These are phyloP conservation scores for Glaciozyma martinii DNA, from an alignment of 768 basidiomycete genomes.

Conservation along the genomic window DNA sequence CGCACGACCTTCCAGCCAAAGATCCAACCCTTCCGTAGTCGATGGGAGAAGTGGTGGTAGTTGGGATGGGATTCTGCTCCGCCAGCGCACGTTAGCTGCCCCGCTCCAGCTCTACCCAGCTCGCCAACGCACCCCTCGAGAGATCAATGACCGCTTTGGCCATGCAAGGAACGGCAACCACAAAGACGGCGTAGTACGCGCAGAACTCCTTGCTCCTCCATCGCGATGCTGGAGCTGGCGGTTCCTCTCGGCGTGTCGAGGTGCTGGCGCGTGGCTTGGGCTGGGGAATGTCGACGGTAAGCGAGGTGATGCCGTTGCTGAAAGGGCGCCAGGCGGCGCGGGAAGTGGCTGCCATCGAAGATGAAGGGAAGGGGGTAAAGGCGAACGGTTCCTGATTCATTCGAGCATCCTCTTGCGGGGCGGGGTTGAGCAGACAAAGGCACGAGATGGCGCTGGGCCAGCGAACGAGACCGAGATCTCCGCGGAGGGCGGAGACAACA, in stretches of 20 bases:
- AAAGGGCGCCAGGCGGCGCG: neutral
- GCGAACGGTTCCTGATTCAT: neutral
- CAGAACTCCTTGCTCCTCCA: slow-evolving; percentile 78
- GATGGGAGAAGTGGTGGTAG: slow-evolving; percentile 42
- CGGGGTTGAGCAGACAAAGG: too few relatives aligned
- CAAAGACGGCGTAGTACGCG: slow-evolving; percentile 57
- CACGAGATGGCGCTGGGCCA: too few relatives aligned
- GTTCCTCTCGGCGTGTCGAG: neutral
- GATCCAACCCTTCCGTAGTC: slow-evolving; percentile 69
- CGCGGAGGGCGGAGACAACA: neutral
- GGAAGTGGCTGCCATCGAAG: too few relatives aligned
- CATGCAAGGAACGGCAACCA: slow-evolving; percentile 62
- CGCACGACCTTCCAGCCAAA: slow-evolving; percentile 68
- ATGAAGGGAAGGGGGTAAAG: too few relatives aligned
- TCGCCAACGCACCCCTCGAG: slow-evolving; percentile 51
- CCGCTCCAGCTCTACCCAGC: neutral
- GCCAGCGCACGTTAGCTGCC: neutral
- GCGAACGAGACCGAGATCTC: neutral
- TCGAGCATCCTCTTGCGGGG: neutral
- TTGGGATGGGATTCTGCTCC: slow-evolving; percentile 64
- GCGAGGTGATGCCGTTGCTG: slow-evolving; percentile 40
- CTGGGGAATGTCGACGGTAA: slow-evolving; percentile 54
- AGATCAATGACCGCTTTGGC: slow-evolving; percentile 62
- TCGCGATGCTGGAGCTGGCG: slow-evolving; percentile 36
- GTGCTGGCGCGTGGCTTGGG: slow-evolving; percentile 31